These are phyloP conservation scores for Paspalum notatum DNA, from an alignment of 176 grass and related monocot species.

Conservation along the genomic window DNA sequence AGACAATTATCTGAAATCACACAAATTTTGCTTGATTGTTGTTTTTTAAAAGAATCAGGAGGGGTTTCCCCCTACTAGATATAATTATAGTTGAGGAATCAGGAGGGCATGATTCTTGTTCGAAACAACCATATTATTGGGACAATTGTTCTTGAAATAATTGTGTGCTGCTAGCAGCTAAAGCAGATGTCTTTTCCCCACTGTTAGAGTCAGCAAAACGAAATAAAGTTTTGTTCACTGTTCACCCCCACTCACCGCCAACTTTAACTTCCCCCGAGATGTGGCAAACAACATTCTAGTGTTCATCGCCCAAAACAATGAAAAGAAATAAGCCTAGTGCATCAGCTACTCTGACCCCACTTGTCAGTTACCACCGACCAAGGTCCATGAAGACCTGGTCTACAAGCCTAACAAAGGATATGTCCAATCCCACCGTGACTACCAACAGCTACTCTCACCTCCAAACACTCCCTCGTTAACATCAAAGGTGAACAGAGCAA, in stretches of 20 bases:
- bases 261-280: slow-evolving; percentile 15
- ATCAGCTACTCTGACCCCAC: neutral
- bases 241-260: neutral
- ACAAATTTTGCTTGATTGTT: neutral
- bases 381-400: slow-evolving; percentile 12
- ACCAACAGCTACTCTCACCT: neutral
- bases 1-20: neutral
- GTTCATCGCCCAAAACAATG: neutral
- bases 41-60: neutral
- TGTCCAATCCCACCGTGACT: slow-evolving; percentile 19
- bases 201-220: neutral
- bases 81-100: too few relatives aligned
- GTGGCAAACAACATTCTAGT: slow-evolving; percentile 4
- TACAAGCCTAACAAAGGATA: neutral
- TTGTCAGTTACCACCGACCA: neutral
- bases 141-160: slow-evolving; percentile 2
- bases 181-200: neutral
- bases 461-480: slow-evolving; percentile 34
- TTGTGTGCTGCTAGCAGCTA: neutral
- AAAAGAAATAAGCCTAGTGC: neutral
- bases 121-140: neutral
- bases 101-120: neutral
- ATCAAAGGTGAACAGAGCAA: slow-evolving; percentile 18
- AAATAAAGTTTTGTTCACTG: slow-evolving; percentile 2
- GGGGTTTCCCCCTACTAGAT: too few relatives aligned